Evolutionary conservation across 805 yeast species (phyloP), one percentile per base, ranked within the genome.

Genomic region (Wickerhamiella occidentalis): DNA sequence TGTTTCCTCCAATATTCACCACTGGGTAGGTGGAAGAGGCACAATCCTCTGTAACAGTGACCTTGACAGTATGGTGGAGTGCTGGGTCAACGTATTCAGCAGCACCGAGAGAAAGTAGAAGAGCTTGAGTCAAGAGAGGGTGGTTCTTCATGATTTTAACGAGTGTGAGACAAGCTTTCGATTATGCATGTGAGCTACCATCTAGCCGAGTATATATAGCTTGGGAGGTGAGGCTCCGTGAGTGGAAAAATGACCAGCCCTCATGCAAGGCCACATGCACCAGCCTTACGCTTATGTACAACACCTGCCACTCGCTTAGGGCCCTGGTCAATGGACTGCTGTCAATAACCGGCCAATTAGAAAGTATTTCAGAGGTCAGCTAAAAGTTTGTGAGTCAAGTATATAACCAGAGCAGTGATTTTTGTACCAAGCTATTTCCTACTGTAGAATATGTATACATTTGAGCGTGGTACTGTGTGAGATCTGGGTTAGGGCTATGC

Each of bases 1-100:
- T 35, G 13, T 33, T 37, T 9, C 49, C 61, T n/a, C 56, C 61
- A 18, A 58, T 58, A 37, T 58, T 55, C 6, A 58, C 62, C 8
- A 58, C 60, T 3, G 62, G 59, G 49, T 58, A 58, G 45, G 50
- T 21, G 18, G 48, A 21, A 3, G 49, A 30, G 7, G 35, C 49
- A 35, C 60, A 57, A 35, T 30, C 25, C 30, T 52, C 55, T 3
- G 58, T 55, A 2, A 58, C 60, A 4, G 60, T 56, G 13, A 58
- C 58, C 9, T 50, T 37, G 5, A 55, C 54, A 7, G 57, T 51
- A 47, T 57, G 62, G 52, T 56, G 55, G 28, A 58, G 50, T 30
- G 53, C 57, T 21, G 60, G 59, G 26, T 57, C 60, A 15, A 48
- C 53, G 45, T 56, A 57, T n/a, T 48, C 56, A 19, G 51, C 50